Conservation (phyloP, 1,139 yeast species). For the Taphrina communis region DNA sequence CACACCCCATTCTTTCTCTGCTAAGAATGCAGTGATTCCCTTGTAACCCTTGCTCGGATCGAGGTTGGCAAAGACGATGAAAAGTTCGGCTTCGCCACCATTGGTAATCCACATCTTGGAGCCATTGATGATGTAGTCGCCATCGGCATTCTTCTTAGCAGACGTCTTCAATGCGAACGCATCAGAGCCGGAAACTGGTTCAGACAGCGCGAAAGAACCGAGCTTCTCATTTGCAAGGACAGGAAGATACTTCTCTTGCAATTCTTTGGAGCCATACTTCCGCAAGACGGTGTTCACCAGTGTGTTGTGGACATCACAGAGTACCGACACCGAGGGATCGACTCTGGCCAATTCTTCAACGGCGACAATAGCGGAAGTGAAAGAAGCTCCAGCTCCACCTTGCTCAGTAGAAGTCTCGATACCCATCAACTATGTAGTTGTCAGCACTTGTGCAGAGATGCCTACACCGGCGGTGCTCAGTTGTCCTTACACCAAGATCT, state of each 20-base stretch:
- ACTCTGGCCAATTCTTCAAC: slow-evolving; percentile 58
- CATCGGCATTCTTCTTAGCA: slow-evolving; percentile 53
- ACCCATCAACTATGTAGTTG: slow-evolving; percentile 52
- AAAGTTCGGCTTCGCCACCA: slow-evolving; percentile 56
- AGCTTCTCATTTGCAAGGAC: slow-evolving; percentile 52
- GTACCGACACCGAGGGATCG: slow-evolving; percentile 56
- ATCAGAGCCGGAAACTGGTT: slow-evolving; percentile 56
- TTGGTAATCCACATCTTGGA: slow-evolving; percentile 59
- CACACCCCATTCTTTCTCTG: slow-evolving; percentile 55
- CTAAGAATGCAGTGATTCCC: slow-evolving; percentile 58
- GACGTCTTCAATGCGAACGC: slow-evolving; percentile 56
- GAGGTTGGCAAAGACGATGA: slow-evolving; percentile 55
- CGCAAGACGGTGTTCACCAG: slow-evolving; percentile 56
- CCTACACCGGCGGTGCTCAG: neutral
- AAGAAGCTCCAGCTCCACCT: slow-evolving; percentile 58
- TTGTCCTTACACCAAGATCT: slow-evolving; percentile 22
- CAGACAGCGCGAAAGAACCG: slow-evolving; percentile 56
- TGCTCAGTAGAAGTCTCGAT: slow-evolving; percentile 57
- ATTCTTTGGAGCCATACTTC: slow-evolving; percentile 53
- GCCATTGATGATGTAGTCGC: slow-evolving; percentile 54
- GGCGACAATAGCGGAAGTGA: slow-evolving; percentile 56
- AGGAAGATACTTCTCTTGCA: slow-evolving; percentile 55
- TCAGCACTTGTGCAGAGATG: neutral
- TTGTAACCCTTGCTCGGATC: slow-evolving; percentile 56
- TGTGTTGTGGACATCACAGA: slow-evolving; percentile 58